These are phyloP conservation scores for Zygoascus bituminiphila DNA, from an alignment of 805 yeast species.

Conservation along the genomic window DNA sequence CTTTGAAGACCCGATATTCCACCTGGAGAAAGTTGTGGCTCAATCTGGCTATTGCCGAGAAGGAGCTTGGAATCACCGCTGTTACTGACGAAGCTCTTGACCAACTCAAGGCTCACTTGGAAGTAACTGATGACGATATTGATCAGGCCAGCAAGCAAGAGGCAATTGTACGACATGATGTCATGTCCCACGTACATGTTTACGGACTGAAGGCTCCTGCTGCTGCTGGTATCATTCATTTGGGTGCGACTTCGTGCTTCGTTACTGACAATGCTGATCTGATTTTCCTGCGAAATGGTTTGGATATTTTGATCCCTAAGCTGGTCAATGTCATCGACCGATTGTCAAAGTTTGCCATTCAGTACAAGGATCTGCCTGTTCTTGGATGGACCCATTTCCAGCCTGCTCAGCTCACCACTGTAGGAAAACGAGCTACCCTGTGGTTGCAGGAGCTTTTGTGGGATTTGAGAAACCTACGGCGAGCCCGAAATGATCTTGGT, in stretches of 20 bases:
- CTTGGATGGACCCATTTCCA: slow-evolving; percentile 99
- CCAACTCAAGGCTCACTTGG: slow-evolving; percentile 70
- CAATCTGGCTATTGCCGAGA: slow-evolving; percentile 90
- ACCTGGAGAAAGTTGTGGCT: slow-evolving; percentile 99
- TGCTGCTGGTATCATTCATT: slow-evolving; percentile 95
- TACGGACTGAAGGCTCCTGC: slow-evolving; percentile 89
- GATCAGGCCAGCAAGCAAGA: slow-evolving; percentile 85
- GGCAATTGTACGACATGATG: slow-evolving; percentile 97
- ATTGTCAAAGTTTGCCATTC: slow-evolving; percentile 76
- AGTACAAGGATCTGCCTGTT: slow-evolving; percentile 92
- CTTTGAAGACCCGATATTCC: slow-evolving; percentile 86
- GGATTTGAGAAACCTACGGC: slow-evolving; percentile 92
- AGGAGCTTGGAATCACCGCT: slow-evolving; percentile 76
- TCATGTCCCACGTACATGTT: slow-evolving; percentile 97
- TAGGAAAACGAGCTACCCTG: slow-evolving; percentile 94
- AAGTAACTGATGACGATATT: slow-evolving; percentile 88
- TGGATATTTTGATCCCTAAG: slow-evolving; percentile 87
- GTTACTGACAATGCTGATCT: slow-evolving; percentile 98
- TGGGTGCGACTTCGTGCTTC: slow-evolving; percentile 96
- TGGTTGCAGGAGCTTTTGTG: slow-evolving; percentile 97
- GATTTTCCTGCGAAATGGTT: slow-evolving; percentile 92
- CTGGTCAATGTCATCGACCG: slow-evolving; percentile 92
- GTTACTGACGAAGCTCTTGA: slow-evolving; percentile 87
- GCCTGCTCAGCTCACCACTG: slow-evolving; percentile 98
- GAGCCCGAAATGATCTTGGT: slow-evolving; percentile 95